These are phyloP conservation scores for Plasmodium yoelii DNA, from an alignment of 169 alveolate species.

Conservation along the genomic window DNA sequence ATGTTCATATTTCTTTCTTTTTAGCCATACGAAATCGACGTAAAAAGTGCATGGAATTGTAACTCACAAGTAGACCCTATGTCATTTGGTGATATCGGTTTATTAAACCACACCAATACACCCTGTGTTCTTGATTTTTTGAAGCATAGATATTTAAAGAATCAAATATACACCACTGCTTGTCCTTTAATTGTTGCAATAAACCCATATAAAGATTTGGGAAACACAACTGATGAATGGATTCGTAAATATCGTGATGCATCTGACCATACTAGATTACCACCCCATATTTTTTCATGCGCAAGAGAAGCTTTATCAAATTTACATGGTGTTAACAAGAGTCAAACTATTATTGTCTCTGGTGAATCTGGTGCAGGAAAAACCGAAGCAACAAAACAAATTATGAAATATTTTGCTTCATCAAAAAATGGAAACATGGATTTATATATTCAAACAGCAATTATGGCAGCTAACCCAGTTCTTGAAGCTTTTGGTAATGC, in stretches of 20 bases:
- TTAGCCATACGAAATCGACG: conserved; percentile 89
- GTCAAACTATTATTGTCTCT: conserved; percentile 95
- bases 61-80: conserved; percentile 92
- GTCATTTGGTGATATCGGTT: conserved; percentile 92
- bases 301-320: conserved; percentile 92
- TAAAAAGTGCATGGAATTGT: conserved; percentile 89
- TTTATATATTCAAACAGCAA: conserved; percentile 88
- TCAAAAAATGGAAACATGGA: conserved; percentile 84
- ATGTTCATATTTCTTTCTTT: neutral
- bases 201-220: conserved; percentile 92
- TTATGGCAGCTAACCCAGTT: conserved; percentile 96
- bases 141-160: conserved; percentile 87
- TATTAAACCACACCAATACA: conserved; percentile 89
- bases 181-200: conserved; percentile 93
- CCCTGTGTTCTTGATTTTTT: conserved; percentile 91
- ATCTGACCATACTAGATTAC: conserved; percentile 82
- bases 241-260: conserved; percentile 87
- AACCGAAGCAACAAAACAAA: conserved; percentile 97
- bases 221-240: conserved; percentile 90
- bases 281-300: conserved; percentile 92
- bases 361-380: conserved; percentile 99
- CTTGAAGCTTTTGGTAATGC: conserved; percentile 99
- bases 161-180: conserved; percentile 93
- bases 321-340: conserved; percentile 87
- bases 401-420: conserved; percentile 93